Percentiles rank a stretch among this genome's conserved stretches.
phyloP scores from a whole-genome alignment of 1,284 basidiomycete species.

The Pseudozyma hubeiensis region DNA sequence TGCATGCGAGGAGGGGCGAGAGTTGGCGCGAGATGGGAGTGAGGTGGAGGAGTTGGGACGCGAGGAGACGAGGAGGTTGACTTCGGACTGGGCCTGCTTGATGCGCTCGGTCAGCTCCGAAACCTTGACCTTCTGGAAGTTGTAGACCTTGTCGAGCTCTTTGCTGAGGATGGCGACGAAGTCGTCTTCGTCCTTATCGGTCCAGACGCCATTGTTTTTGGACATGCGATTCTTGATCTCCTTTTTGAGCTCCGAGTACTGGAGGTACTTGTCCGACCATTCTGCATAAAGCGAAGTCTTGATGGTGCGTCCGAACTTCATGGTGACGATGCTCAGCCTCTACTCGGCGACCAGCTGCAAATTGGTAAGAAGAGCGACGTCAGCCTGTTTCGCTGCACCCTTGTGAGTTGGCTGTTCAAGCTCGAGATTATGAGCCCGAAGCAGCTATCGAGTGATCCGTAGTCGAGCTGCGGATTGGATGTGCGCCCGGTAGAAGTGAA shows the following conservation, averaged over 20 bases:
- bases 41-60: slow-evolving; percentile 55
- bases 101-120: slow-evolving; percentile 66
- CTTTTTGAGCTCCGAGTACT: slow-evolving; percentile 68
- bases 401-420: not conserved
- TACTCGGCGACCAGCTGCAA: not conserved
- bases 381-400: too few relatives aligned
- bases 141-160: slow-evolving; percentile 94
- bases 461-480: not conserved
- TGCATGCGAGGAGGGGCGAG: slow-evolving; percentile 26
- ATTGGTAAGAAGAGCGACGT: too few relatives aligned
- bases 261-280: slow-evolving; percentile 67
- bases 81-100: slow-evolving; percentile 66
- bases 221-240: slow-evolving; percentile 67
- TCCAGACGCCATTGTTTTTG: slow-evolving; percentile 65
- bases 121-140: slow-evolving; percentile 88
- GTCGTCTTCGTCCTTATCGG: slow-evolving; percentile 68
- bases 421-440: not conserved
- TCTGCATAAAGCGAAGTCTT: slow-evolving; percentile 68
- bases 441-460: not conserved
- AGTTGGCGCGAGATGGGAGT: slow-evolving; percentile 46
- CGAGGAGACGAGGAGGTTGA: slow-evolving; percentile 64
- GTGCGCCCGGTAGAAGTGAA: not conserved
- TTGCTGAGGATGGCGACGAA: slow-evolving; percentile 74
- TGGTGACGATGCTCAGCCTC: slow-evolving; percentile 14
- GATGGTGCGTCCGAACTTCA: slow-evolving; percentile 69